Conservation (phyloP, 345 rosid species). For the Brassica juncea region DNA sequence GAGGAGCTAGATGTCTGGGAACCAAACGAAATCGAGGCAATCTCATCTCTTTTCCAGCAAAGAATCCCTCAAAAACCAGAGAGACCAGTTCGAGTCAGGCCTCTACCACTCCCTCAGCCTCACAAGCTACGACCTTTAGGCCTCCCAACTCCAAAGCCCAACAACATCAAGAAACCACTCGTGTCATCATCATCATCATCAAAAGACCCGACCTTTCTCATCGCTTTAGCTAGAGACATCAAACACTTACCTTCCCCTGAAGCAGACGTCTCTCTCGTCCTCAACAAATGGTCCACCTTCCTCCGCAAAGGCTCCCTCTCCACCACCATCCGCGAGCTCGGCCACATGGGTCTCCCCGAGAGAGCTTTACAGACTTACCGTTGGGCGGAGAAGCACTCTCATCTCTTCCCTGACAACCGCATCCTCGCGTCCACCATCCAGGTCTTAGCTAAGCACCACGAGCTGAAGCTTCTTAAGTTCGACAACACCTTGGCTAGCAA, state of each 20-base stretch:
- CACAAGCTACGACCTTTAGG: conserved; percentile 67
- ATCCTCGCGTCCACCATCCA: conserved; percentile 69
- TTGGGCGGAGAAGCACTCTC: conserved; percentile 76
- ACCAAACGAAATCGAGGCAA: conserved; percentile 65
- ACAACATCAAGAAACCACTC: conserved; percentile 34
- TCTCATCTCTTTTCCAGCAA: conserved; percentile 71
- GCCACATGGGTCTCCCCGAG: conserved; percentile 75
- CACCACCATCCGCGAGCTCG: conserved; percentile 70
- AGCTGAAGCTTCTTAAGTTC: conserved; percentile 62
- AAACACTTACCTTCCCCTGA: conserved; percentile 46
- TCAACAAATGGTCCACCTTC: conserved; percentile 56
- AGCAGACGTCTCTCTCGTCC: conserved; percentile 57
- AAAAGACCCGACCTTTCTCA: conserved; percentile 67
- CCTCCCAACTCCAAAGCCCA: conserved; percentile 63
- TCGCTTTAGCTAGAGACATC: conserved; percentile 70
- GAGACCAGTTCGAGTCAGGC: conserved; percentile 54
- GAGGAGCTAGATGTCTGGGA: conserved; percentile 57
- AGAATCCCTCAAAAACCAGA: conserved; percentile 82
- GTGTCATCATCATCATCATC: conserved; percentile 41
- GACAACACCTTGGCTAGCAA: conserved; percentile 55
- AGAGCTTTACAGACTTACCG: conserved; percentile 81
- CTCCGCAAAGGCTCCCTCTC: conserved; percentile 78
- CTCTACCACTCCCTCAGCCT: conserved; percentile 82
- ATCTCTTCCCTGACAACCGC: conserved; percentile 65
- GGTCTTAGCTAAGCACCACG: conserved; percentile 65